phyloP scores from a whole-genome alignment of 345 rosid species.

The Salix udensis region DNA sequence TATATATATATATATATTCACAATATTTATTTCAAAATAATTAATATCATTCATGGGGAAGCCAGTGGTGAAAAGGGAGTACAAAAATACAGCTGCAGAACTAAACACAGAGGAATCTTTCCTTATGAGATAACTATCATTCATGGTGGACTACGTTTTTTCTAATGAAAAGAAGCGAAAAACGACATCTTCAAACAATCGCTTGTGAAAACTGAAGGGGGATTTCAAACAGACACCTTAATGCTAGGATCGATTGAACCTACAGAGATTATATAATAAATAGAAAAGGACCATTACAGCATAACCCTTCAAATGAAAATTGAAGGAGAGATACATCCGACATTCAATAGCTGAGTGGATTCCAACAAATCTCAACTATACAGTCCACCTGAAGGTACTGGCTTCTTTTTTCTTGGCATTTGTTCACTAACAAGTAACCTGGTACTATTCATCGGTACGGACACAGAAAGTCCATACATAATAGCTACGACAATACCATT shows the following conservation, averaged over 20 bases:
- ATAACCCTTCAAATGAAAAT: conserved; percentile 22
- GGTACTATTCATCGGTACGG: conserved; percentile 18
- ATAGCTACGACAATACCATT: conserved; percentile 35
- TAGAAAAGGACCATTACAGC: conserved; percentile 2
- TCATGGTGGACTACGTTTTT: neutral
- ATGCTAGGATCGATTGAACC: neutral
- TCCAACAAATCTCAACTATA: conserved; percentile 28
- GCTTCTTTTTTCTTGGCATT: conserved; percentile 27
- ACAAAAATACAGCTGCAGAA: neutral
- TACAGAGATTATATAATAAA: neutral
- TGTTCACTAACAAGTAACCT: conserved; percentile 18
- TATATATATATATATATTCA: too few species aligned
- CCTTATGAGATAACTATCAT: neutral
- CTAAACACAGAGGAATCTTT: neutral
- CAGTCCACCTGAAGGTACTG: conserved; percentile 19
- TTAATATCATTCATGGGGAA: neutral
- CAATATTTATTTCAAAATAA: neutral
- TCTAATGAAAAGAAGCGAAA: neutral
- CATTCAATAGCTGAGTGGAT: conserved; percentile 22
- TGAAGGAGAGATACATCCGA: conserved; percentile 27
- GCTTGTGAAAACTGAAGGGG: neutral
- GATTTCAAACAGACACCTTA: neutral
- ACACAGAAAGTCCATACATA: conserved; percentile 16
- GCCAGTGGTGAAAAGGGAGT: neutral
- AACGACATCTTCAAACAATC: neutral